Percentiles rank a stretch among this genome's conserved stretches.
Conservation (phyloP, 2,329 filamentous ascomycete species). For the Graphilbum fragrans region DNA sequence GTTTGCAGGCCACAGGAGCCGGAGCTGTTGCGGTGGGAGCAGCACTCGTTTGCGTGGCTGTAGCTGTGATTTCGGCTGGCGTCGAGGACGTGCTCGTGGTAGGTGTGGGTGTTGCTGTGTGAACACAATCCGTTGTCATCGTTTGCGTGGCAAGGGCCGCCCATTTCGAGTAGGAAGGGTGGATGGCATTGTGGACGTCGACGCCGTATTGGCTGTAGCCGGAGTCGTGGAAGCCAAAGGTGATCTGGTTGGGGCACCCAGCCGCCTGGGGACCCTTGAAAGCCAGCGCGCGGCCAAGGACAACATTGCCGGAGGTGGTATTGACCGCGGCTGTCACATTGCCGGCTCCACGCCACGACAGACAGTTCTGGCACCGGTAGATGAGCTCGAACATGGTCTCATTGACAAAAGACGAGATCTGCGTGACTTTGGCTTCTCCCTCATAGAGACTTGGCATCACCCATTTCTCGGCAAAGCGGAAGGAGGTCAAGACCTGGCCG, state of each 20-base stretch:
- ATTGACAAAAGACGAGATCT: constrained; percentile 46
- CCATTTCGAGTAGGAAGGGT: constrained; percentile 30
- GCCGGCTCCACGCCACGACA: constrained; percentile 38
- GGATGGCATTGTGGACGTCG: constrained; percentile 22
- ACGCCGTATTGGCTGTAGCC: constrained; percentile 41
- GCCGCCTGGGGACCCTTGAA: constrained; percentile 28
- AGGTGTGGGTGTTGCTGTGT: constrained; percentile 9
- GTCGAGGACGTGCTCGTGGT: too few species aligned
- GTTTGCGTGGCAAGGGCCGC: constrained; percentile 29
- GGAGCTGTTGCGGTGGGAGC: constrained; percentile 14
- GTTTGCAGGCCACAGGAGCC: neutral
- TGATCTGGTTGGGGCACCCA: constrained; percentile 28
- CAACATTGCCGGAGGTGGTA: constrained; percentile 29
- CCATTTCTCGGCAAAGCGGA: constrained; percentile 48
- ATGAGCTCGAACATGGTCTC: constrained; percentile 47
- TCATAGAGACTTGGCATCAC: constrained; percentile 44
- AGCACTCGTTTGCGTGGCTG: too few species aligned
- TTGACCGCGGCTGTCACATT: constrained; percentile 24
- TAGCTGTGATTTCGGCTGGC: too few species aligned
- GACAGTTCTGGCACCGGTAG: constrained; percentile 51
- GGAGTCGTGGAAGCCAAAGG: constrained; percentile 40
- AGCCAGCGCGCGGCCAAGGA: constrained; percentile 46
- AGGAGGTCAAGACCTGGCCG: constrained; percentile 40
- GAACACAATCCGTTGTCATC: constrained; percentile 12
- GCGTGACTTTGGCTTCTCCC: constrained; percentile 45